Base-by-base conservation (phyloP, 768 basidiomycete genomes). In the Pleurotus cornucopiae region DNA sequence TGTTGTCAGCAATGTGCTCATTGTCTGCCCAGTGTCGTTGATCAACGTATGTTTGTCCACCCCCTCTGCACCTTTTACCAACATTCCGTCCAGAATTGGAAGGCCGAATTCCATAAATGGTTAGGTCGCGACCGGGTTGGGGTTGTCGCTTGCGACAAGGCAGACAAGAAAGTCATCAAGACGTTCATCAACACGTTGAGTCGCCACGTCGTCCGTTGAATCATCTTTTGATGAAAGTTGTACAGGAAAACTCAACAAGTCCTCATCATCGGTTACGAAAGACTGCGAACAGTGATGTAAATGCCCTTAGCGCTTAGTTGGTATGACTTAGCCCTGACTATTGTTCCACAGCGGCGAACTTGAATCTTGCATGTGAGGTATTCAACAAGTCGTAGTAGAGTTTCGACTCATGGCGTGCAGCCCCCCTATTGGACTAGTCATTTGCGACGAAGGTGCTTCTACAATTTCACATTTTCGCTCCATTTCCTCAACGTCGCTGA, bases 241-340 rank as follows among this genome's bases (percentile, higher is more conserved):
- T 51, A 5, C 62, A 91, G 90, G 30, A 84, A 79, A 66, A 79
- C 79, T 6, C 88, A 92, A 61, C 88, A 94, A 56, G 91, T 98
- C 2, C 75, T 99, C 16, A 82, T 99, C 58, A 94, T 98, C 57
- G 94, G 97, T 2, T 99, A 99, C 66, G 97, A 98, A 65, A 85
- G 89, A 52, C 77, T 97, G 37, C 76, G 92, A 46, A 87, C 83
- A 14, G 85, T 94, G 5, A 85, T 92, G 93, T 92, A 64, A 68
- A 85, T 73, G 34, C 6, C 26, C 40, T 37, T 5, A 5, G 45
- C 57, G 18, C 49, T 25, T 30, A 11, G 30, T 11, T 11, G 7
- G 9, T 11, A 34, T 34, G 30, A 34, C 9, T 9, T 34, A 2
- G 11, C 30, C 9, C 11, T 34, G 30, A 34, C 30, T 11, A 0